Conservation (phyloP, 495 filamentous ascomycete species). For the Aspergillus hancockii region DNA sequence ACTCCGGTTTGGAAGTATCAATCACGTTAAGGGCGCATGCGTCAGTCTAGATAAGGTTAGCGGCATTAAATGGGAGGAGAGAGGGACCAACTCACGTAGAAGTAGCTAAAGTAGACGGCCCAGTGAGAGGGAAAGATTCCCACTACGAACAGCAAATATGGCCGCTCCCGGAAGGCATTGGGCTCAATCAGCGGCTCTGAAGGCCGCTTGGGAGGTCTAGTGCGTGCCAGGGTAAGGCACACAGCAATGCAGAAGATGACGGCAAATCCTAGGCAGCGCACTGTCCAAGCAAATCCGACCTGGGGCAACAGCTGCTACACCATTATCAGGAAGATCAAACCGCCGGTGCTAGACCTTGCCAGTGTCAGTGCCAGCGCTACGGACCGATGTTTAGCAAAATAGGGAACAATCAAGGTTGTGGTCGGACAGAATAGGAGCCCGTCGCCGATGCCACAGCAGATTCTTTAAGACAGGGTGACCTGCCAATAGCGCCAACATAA, state of each 20-base stretch:
- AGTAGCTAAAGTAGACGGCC: constrained; percentile 10
- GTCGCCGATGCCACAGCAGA: constrained; percentile 7
- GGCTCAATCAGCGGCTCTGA: constrained; percentile 39
- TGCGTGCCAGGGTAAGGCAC: constrained; percentile 21
- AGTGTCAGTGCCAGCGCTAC: neutral
- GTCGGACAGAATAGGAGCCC: constrained; percentile 4
- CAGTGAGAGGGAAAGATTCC: constrained; percentile 8
- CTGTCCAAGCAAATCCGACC: constrained; percentile 42
- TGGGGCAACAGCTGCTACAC: constrained; percentile 1
- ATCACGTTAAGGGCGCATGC: constrained; percentile 1
- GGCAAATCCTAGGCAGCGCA: constrained; percentile 40
- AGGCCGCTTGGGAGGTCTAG: constrained; percentile 37
- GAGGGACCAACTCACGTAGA: constrained; percentile 4
- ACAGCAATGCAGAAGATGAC: constrained; percentile 20
- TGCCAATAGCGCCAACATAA: constrained; percentile 5
- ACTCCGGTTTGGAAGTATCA: neutral
- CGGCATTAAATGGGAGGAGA: neutral
- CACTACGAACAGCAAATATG: constrained; percentile 7
- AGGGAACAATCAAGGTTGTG: neutral
- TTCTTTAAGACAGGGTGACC: neutral
- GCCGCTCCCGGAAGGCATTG: constrained; percentile 40
- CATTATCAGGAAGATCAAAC: constrained; percentile 5
- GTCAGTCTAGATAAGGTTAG: too few relatives aligned
- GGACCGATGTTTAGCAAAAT: constrained; percentile 1
- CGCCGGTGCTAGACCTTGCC: neutral